A percentile compares a stretch with the other conserved stretches of the same genome.
Conservation (phyloP, 352 stramenopile species). For the Globisporangium rhizosaccharum region DNA sequence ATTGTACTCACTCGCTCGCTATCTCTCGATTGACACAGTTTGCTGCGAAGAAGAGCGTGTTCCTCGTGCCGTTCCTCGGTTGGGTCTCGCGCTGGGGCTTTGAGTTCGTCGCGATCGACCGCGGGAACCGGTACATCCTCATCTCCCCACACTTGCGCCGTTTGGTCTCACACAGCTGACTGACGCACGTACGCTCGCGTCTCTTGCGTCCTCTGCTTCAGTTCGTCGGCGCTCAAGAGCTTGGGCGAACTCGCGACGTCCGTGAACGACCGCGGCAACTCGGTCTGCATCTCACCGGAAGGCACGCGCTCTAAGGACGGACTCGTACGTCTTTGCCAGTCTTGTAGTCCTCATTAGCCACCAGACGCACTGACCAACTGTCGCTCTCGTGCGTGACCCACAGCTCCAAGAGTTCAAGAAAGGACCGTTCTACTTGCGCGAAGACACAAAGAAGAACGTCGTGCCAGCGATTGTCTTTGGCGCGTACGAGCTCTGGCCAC, state of each 20-base stretch:
- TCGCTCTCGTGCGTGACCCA: conserved; percentile 1
- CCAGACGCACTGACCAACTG: conserved; percentile 1
- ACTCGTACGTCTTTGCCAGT: conserved; percentile 25
- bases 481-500: conserved; percentile 78
- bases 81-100: conserved; percentile 74
- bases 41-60: conserved; percentile 81
- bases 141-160: not conserved
- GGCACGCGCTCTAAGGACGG: conserved; percentile 80
- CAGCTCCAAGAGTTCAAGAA: conserved; percentile 87
- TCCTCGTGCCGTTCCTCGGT: conserved; percentile 72
- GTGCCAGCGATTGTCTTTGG: conserved; percentile 72
- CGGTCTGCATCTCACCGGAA: conserved; percentile 79
- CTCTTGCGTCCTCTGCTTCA: conserved; percentile 4
- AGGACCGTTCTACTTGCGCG: conserved; percentile 77
- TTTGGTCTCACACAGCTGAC: not conserved
- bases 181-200: not conserved
- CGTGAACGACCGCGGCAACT: conserved; percentile 69
- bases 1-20: not conserved
- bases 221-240: conserved; percentile 55
- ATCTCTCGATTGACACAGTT: conserved; percentile 27
- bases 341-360: not conserved
- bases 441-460: conserved; percentile 81
- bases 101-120: conserved; percentile 77
- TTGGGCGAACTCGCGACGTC: conserved; percentile 60
- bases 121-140: conserved; percentile 46